These are phyloP conservation scores for Cladosporium sp. DNA, from an alignment of 2,329 filamentous ascomycete species.

Conservation along the genomic window DNA sequence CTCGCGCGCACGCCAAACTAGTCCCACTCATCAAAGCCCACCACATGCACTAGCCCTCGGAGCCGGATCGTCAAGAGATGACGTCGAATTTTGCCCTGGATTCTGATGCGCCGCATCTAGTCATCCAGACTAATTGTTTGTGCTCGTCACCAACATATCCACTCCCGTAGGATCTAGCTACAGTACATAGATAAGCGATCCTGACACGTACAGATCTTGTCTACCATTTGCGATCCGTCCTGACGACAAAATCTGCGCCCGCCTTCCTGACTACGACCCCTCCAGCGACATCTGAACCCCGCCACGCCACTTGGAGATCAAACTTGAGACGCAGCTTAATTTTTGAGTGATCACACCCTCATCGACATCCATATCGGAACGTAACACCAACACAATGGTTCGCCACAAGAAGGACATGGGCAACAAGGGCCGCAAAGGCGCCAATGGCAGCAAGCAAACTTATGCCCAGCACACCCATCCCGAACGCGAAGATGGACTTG, in stretches of 20 bases:
- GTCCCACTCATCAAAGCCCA: background rate
- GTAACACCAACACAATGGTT: constrained; percentile 58
- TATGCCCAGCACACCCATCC: constrained; percentile 29
- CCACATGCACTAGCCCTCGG: background rate
- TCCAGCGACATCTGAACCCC: background rate
- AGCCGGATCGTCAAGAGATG: constrained; percentile 2
- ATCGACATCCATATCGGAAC: background rate
- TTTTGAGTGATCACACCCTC: background rate
- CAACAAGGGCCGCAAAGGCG: constrained; percentile 67
- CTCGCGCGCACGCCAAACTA: no score
- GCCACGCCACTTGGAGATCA: background rate
- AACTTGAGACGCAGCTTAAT: no score
- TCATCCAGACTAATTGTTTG: background rate
- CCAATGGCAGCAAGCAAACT: constrained; percentile 23
- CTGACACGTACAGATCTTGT: no score
- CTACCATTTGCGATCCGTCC: no score
- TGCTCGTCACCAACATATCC: background rate
- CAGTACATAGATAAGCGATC: no score
- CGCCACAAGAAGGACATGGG: constrained; percentile 91
- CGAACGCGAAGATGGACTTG: constrained; percentile 23
- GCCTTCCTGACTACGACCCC: background rate
- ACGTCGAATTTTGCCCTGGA: constrained; percentile 5
- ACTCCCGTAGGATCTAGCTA: no score
- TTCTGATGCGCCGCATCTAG: background rate
- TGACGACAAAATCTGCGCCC: no score